Evolutionary conservation across 2,329 filamentous ascomycete species (phyloP), one percentile per base, ranked within the genome.

Genomic region (Fusarium concolor): DNA sequence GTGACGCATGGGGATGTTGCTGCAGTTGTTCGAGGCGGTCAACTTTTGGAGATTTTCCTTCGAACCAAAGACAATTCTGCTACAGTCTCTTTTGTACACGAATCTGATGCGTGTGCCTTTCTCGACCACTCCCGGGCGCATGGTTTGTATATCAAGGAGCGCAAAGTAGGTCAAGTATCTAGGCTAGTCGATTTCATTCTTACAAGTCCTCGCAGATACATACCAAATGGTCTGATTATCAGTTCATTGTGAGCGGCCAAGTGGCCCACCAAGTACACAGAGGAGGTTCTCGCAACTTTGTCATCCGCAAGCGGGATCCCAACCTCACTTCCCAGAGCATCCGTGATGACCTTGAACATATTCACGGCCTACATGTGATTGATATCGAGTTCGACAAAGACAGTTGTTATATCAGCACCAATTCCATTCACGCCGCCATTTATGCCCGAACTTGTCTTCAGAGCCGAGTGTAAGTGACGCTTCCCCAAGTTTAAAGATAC

Each of bases 381-480:
- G 86, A 86, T 42, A 80, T 96, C 43, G 78, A 80, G 10, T 90
- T 92, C 76, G 77, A 79, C 4, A 81, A 83, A 18, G 83, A 83
- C 6, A 86, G 89, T 76, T 90, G 86, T 60, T 87, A 87, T 76
- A 88, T 96, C 67, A 89, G 87, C 56, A 92, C 90, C 10, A 96
- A 94, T 76, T 93, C 92, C 1, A 85, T 96, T 11, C 86, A 90
- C 73, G 90, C 91, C 65, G 91, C 92, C 12, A 84, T 93, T 52
- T 92, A 90, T 77, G 92, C 92, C 10, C 86, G 88, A 18, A 92
- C 87, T 11, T 96, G 92, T 79, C 92, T 96, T 90, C 89, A 91
- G 86, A 88, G 85, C 66, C 81, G 84, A 54, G 67, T 69, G 85
- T 87, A 76, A 75, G 84, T 79, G 22, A 2, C 41, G 22, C 20